Base-by-base conservation (phyloP, 257 asterid species). In the Echites panduratus region DNA sequence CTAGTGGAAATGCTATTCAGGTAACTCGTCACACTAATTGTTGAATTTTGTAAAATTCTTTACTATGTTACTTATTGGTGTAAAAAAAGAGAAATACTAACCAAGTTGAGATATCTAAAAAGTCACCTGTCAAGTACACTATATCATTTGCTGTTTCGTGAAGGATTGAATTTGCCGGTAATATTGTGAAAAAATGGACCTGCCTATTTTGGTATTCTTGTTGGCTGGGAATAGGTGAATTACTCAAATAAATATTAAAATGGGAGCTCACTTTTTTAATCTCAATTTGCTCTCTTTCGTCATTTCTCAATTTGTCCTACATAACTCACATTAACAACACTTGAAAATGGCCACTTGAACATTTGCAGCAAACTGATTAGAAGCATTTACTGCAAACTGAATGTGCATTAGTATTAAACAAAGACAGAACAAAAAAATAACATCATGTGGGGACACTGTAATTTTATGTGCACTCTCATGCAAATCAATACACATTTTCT, bases 1-100 rank as follows among this genome's bases (percentile, higher is more conserved):
- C 99, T 79, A 94, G 99, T 84, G 88, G 87, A 77, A 94, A 91
- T 78, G 99, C 99, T 32, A 79, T 84, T 77, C 96, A 94, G 97
- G 99, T 93, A 79, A 72, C 56, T 66, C 70, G 10, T 76, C 63
- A n/a, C n/a, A n/a, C n/a, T n/a, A 41, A 26, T 66, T 45, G 22
- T 71, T 77, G 61, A 70, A 20, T 78, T n/a, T 69, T 68, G 65
- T 41, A 35, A 19, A 20, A n/a, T 63, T 19, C 12, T 74, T 20
- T 38, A 35, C 45, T 27, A 66, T 49, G 26, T 43, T 38, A 47
- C 35, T 45, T 4, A 3, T 48, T 19, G 38, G n/a, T 9, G 27
- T 9, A 26, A 16, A 65, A 22, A 74, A 19, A 38, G 48, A 29
- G 7, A 4, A 20, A 27, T n/a, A 17, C 49, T 62, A 2, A 52